Base-by-base conservation (phyloP, 768 basidiomycete genomes). In the Asterophora lycoperdoides region DNA sequence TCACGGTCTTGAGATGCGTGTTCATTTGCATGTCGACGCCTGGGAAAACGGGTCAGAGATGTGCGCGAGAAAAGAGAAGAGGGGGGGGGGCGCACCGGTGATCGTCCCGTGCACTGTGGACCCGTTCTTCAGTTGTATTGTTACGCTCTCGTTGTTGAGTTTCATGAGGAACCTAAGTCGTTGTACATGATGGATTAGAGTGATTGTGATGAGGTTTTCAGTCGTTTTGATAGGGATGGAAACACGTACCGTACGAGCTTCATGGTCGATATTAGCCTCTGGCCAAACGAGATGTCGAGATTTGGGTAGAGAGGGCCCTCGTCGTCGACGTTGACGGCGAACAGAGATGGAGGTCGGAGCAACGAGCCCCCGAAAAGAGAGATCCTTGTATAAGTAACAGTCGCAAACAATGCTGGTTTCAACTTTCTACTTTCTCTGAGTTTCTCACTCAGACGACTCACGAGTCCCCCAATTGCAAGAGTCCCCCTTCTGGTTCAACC, bases 21-120 rank as follows among this genome's bases (percentile, higher is more conserved):
- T 97, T 98, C 95, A 99, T 99, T 63, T 95, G 93, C 79, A 95
- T 93, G 70, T 99, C 95, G 43, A 99, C 96, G 50, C 93, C 95
- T 97, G 40, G 9, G 17, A 36, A 49, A 20, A 18, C 39, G 19
- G 17, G 37, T 54, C 36, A 51, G 49, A 39, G 20, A 42, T 39
- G 29, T 26, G 45, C 11, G 8, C 13, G 37, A 28, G 20, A n/a
- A 15, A 41, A 40, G 51, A 32, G 32, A 35, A 41, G 26, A 44
- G 28, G 47, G 18, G 36, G 8, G 19, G 33, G 36, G 19, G 66
- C 83, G 55, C 53, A 94, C 95, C 94, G 13, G 93, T 96, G 68
- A 98, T 96, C 18, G 95, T 99, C 9, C 95, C 95, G 61, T 95
- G 89, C 13, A 99, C 86, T 44, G 93, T 72, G 0, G 92, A 91